Evolutionary conservation across 2,329 filamentous ascomycete species (phyloP), one percentile per base, ranked within the genome.

Genomic region (Pseudogymnoascus sp.): DNA sequence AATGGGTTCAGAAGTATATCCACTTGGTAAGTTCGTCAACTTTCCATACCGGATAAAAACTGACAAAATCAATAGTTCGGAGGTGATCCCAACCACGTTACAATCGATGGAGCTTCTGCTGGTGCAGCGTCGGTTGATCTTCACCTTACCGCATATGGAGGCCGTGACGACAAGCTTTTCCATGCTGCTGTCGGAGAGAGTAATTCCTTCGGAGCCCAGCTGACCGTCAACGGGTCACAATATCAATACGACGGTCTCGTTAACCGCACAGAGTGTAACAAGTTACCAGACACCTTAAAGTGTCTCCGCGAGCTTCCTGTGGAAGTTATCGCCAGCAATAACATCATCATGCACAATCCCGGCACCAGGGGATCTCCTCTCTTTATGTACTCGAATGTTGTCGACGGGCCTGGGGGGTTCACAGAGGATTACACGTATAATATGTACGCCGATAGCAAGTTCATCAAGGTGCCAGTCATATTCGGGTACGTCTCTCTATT

Each of bases 391-490:
- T 76, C 79, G 6, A 82, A 84, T 0, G 78, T 81, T 0, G 71
- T 87, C 2, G 85, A 88, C 66, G 43, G 43, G 24, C 43, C 24
- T 50, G 77, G 78, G 2, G 76, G 79, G n/a, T 72, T 86, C 12
- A 74, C 85, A 4, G 72, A 70, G 0, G 80, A 83, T 63, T 74
- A 78, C 16, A 79, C 82, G 0, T 84, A 85, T 65, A 75, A 72
- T 2, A 69, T 78, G 0, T 84, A 82, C 60, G 69, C 72, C 1
- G 60, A 78, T n/a, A 82, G 81, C 0, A 78, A 77, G 5, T 83
- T 84, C 71, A 71, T 84, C 65, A 77, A 77, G 28, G 78, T 87
- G 0, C 84, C 84, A 0, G 73, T 79, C 0, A 79, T 87, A 22
- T 79, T 78, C 46, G 80, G 68, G 67, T 69, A 66, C 31, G 67